Evolutionary conservation across 2,329 filamentous ascomycete species (phyloP), one percentile per base, ranked within the genome.

Genomic region (Diaporthe vexans): DNA sequence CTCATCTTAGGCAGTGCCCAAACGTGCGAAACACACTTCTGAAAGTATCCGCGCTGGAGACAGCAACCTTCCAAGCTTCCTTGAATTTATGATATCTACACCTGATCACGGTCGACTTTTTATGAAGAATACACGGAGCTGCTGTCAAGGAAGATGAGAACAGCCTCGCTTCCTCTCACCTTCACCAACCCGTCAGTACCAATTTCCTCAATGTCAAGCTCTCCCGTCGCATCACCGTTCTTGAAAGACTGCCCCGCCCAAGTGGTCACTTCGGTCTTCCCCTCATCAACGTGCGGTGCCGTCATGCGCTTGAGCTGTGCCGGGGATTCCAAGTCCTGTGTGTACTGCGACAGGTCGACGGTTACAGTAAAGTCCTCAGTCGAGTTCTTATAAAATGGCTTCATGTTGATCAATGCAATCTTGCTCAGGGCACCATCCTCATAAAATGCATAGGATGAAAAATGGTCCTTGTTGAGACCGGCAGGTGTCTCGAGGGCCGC

Each of bases 301-400:
- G 63, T 68, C 63, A 68, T 68, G n/a, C 63, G 63, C n/a, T 68
- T 68, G 29, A 68, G 48, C 63, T 40, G 63, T 15, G 63, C 63
- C 48, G 63, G 63, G 9, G 48, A 54, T 4, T 68, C 48, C 48
- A 68, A 48, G 19, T 29, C 33, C n/a, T 26, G 48, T 13, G 48
- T 68, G 10, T 68, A 68, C 33, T 68, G 63, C 9, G 63, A 68
- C 48, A 68, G 48, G n/a, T 68, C 63, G 48, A 68, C 63, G 21
- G 33, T 68, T n/a, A 68, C 63, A 10, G 48, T 54, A 33, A 54
- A 68, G 48, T 68, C 48, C 63, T 40, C 63, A 5, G 63, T 68
- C 48, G 63, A 68, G n/a, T 54, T 68, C 29, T 35, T 54, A 1
- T 68, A 68, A 5, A 26, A 68, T 1, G 63, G 63, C 33, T 68